Evolutionary conservation across 176 grass and related monocot species (phyloP).

Genomic region (Hsuehochloa calcarea): DNA sequence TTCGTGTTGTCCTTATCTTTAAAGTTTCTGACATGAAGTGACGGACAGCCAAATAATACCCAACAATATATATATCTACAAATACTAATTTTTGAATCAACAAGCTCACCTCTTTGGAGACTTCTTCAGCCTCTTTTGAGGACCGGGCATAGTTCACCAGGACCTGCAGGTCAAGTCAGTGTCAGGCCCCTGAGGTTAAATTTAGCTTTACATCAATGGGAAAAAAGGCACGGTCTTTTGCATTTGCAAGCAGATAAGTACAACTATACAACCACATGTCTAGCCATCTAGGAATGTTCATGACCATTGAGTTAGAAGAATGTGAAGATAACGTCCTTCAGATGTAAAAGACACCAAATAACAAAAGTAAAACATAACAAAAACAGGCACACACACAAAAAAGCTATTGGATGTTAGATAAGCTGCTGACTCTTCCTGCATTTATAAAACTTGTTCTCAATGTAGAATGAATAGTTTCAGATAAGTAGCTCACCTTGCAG

Average conservation of each 20-base stretch:
- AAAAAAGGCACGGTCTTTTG: background rate
- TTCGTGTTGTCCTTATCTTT: background rate
- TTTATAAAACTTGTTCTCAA: background rate
- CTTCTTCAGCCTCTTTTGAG: slow-evolving; percentile 91
- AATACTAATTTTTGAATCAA: background rate
- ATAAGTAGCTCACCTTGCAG: slow-evolving; percentile 63
- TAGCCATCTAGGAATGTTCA: background rate
- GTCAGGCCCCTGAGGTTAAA: background rate
- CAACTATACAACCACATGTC: background rate
- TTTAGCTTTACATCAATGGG: background rate
- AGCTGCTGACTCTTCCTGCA: background rate
- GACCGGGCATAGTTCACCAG: slow-evolving; percentile 97
- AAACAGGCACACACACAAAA: background rate
- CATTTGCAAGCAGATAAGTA: background rate
- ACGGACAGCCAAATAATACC: background rate
- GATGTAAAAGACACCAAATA: background rate
- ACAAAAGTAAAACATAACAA: background rate
- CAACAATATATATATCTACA: background rate
- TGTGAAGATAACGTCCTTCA: background rate
- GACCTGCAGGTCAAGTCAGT: slow-evolving; percentile 52
- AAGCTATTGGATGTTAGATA: background rate
- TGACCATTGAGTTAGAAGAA: background rate
- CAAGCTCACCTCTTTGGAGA: slow-evolving; percentile 69
- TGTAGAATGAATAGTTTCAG: background rate
- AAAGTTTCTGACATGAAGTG: background rate